Percentiles rank a stretch among this genome's conserved stretches.
These are phyloP conservation scores for Coelastrella sp. DNA, from an alignment of 139 green algal genomes.

Conservation along the genomic window DNA sequence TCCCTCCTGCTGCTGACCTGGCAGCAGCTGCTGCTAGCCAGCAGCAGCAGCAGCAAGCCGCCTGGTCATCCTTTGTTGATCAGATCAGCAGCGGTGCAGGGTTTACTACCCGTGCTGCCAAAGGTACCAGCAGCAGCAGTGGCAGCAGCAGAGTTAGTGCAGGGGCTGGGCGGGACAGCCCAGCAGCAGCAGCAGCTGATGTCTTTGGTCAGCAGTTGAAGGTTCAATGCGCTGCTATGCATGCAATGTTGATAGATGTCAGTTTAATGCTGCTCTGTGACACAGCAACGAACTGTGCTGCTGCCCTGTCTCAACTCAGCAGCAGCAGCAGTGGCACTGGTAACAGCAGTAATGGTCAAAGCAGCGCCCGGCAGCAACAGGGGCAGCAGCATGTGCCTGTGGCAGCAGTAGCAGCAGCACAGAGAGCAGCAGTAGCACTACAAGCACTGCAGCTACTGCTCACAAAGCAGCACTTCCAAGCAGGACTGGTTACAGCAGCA, in stretches of 20 bases:
- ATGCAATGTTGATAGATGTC: slow-evolving; percentile 16
- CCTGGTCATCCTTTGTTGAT: slow-evolving; percentile 32
- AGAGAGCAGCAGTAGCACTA: slow-evolving; percentile 26
- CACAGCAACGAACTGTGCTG: neutral
- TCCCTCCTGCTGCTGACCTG: slow-evolving; percentile 38
- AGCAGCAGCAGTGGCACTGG: neutral
- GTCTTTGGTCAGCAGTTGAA: neutral
- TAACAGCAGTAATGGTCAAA: neutral
- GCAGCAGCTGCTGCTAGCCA: neutral
- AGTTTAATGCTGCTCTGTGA: slow-evolving; percentile 32
- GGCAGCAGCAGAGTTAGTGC: neutral
- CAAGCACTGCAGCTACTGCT: slow-evolving; percentile 29
- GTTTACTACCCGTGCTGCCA: neutral
- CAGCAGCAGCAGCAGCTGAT: slow-evolving; percentile 11
- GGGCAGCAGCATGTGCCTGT: neutral
- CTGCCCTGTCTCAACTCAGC: neutral
- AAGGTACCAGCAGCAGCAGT: neutral
- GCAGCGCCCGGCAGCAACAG: neutral
- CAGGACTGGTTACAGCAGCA: neutral
- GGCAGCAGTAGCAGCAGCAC: slow-evolving; percentile 5
- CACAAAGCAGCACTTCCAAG: neutral
- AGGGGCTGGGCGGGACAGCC: neutral
- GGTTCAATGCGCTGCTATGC: slow-evolving; percentile 16
- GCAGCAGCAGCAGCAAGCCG: slow-evolving; percentile 28
- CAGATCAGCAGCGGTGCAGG: slow-evolving; percentile 19